Evolutionary conservation across 139 green algal species (phyloP).

Genomic region (Edaphochlamys debaryana): DNA sequence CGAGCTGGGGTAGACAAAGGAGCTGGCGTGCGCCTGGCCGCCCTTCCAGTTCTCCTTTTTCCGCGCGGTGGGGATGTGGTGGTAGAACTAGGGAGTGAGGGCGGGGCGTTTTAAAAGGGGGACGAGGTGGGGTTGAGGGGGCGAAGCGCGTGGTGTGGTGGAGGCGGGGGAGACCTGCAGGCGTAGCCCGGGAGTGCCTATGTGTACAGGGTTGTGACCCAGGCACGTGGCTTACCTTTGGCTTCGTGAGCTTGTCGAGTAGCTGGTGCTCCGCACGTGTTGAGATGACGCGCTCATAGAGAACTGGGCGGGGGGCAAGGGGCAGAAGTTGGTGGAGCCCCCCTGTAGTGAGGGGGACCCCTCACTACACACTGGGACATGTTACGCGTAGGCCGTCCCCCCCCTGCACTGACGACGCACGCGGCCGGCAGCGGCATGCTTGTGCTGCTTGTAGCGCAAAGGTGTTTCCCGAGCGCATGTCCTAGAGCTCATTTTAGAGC

Average conservation of each 20-base stretch:
- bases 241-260: conserved; percentile 27
- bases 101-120: neutral
- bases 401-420: no score
- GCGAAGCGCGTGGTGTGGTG: no score
- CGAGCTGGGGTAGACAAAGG: no score
- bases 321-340: neutral
- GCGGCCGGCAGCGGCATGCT: no score
- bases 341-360: neutral
- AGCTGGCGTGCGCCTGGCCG: neutral
- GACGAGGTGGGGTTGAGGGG: no score
- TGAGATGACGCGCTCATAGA: conserved; percentile 34
- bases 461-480: neutral
- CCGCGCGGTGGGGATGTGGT: conserved; percentile 1
- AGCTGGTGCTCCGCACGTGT: conserved; percentile 21
- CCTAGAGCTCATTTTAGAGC: no score
- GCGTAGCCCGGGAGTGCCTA: neutral
- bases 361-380: no score
- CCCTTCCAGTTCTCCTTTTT: neutral
- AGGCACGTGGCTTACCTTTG: neutral
- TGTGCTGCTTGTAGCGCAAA: neutral
- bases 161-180: no score
- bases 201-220: no score
- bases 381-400: no score
- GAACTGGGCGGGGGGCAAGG: neutral
- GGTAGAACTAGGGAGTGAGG: conserved; percentile 4